phyloP scores from a whole-genome alignment of 2,329 filamentous ascomycete species.

The Apiospora saccharicola region DNA sequence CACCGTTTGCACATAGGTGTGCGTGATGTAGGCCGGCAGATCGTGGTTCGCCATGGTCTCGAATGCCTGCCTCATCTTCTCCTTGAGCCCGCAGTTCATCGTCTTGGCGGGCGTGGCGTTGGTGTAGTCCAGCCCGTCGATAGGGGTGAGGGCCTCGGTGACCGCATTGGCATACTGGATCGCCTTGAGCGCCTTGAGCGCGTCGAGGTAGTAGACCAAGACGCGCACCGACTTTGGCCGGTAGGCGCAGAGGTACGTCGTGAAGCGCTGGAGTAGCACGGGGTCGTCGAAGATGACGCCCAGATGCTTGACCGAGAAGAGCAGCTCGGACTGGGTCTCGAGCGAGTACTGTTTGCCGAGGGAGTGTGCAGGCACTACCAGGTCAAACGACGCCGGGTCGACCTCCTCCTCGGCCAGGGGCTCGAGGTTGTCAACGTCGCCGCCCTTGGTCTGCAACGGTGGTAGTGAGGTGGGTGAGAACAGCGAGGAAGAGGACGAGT shows the following conservation, averaged over 20 bases:
- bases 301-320: conserved; percentile 73
- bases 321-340: conserved; percentile 68
- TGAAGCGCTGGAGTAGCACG: conserved; percentile 69
- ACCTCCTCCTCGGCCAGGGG: conserved; percentile 47
- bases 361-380: conserved; percentile 52
- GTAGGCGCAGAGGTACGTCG: conserved; percentile 67
- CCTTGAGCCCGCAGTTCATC: conserved; percentile 64
- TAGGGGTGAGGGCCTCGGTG: conserved; percentile 63
- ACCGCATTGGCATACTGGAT: conserved; percentile 76
- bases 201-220: conserved; percentile 75
- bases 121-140: conserved; percentile 64
- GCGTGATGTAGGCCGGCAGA: conserved; percentile 74
- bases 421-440: conserved; percentile 43
- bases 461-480: conserved; percentile 29
- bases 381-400: conserved; percentile 48
- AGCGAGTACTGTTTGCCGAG: conserved; percentile 57
- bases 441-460: conserved; percentile 38
- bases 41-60: conserved; percentile 71
- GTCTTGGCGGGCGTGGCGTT: conserved; percentile 58
- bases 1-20: conserved; percentile 73
- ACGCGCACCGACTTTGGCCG: conserved; percentile 70
- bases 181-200: conserved; percentile 73
- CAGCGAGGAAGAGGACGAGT: conserved; percentile 40
- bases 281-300: conserved; percentile 70
- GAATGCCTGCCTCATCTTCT: conserved; percentile 71